A percentile compares a stretch with the other conserved stretches of the same genome.
These are phyloP conservation scores for Fusarium newnesense DNA, from an alignment of 2,329 filamentous ascomycete species.

Conservation along the genomic window DNA sequence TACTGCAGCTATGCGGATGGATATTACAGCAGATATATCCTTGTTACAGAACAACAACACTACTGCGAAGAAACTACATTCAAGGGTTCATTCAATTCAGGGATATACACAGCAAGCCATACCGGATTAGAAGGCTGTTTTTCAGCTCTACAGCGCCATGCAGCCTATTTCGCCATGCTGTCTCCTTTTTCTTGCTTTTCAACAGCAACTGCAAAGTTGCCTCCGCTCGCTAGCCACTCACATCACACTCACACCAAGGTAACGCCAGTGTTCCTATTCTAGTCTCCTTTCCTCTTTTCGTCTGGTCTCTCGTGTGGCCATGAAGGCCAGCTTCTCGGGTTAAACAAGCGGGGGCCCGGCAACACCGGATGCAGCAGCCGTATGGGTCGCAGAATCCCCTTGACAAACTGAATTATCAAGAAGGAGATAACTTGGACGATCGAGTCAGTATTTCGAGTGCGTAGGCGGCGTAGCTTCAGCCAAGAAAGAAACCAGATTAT, in stretches of 20 bases:
- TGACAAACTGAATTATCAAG: too few species aligned
- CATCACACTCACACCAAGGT: background rate
- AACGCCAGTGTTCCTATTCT: background rate
- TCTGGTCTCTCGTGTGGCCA: too few species aligned
- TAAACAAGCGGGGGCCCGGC: too few species aligned
- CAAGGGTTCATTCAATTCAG: background rate
- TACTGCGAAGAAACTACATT: background rate
- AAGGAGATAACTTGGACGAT: too few species aligned
- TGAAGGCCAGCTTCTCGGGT: too few species aligned
- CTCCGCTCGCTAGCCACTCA: background rate
- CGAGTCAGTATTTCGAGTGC: background rate
- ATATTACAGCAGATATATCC: constrained; percentile 29
- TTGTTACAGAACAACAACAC: background rate
- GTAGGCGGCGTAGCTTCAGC: background rate
- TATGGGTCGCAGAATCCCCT: background rate
- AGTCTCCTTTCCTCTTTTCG: background rate
- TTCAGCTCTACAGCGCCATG: constrained; percentile 4
- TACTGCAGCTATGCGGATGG: background rate
- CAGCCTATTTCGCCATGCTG: background rate
- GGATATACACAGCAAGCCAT: background rate
- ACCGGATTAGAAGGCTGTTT: background rate
- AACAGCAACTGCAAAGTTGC: background rate
- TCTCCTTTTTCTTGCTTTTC: background rate
- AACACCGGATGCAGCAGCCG: background rate
- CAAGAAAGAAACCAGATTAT: background rate